Evolutionary conservation across 2,329 filamentous ascomycete genomes (phyloP).

Genomic region (Beauveria sp.): DNA sequence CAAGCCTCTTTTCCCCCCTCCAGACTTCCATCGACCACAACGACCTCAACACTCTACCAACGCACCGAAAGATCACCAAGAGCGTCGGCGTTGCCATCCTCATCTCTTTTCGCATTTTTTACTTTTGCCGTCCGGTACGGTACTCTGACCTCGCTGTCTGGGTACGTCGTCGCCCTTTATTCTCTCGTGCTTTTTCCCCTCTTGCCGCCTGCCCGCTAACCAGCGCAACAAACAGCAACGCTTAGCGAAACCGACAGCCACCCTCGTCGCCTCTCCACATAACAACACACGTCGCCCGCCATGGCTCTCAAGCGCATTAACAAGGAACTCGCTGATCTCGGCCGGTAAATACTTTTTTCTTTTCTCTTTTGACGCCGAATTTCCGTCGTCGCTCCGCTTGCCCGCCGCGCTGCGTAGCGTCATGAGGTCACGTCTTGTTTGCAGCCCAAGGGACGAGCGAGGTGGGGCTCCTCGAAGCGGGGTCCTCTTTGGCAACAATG

Average conservation of each 20-base stretch:
- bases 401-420: constrained; percentile 15
- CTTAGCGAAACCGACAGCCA: constrained; percentile 4
- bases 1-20: constrained; percentile 4
- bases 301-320: constrained; percentile 94
- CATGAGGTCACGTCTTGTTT: constrained; percentile 17
- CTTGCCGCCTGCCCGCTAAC: constrained; percentile 1
- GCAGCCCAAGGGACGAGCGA: constrained; percentile 23
- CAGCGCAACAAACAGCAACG: constrained; percentile 6
- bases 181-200: neutral
- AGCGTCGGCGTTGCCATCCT: neutral
- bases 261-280: neutral
- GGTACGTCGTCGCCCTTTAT: neutral
- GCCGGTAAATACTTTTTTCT: constrained; percentile 56
- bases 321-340: constrained; percentile 86
- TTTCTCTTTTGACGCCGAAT: constrained; percentile 9
- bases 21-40: constrained; percentile 1
- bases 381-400: constrained; percentile 17
- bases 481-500: constrained; percentile 20
- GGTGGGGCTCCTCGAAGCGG: constrained; percentile 32
- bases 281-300: constrained; percentile 25
- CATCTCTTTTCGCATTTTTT: neutral
- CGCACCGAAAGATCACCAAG: constrained; percentile 5
- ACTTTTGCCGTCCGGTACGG: neutral
- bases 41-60: neutral
- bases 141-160: neutral